Evolutionary conservation across 2,329 filamentous ascomycete genomes (phyloP).

Genomic region (Cladosporium oxysporum): DNA sequence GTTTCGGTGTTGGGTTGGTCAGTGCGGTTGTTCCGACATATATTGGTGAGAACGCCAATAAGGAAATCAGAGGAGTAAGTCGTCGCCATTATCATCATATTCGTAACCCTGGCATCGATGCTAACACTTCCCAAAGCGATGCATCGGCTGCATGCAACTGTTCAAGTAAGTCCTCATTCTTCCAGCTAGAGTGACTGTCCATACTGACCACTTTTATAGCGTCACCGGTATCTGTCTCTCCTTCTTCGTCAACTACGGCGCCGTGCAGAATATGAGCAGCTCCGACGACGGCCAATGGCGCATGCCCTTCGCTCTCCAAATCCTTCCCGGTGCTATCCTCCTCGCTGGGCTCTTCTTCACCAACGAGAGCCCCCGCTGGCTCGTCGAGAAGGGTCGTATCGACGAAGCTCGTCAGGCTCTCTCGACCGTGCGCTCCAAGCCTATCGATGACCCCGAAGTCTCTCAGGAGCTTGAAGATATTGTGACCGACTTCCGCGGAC

Average conservation of each 20-base stretch:
- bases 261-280: slow-evolving; percentile 46
- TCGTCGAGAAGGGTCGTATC: slow-evolving; percentile 54
- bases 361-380: slow-evolving; percentile 56
- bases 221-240: slow-evolving; percentile 51
- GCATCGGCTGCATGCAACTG: slow-evolving; percentile 35
- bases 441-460: slow-evolving; percentile 40
- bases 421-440: slow-evolving; percentile 41
- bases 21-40: slow-evolving; percentile 47
- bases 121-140: slow-evolving; percentile 20
- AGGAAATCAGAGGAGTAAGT: slow-evolving; percentile 33
- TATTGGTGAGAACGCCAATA: slow-evolving; percentile 49
- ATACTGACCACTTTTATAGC: slow-evolving; percentile 1
- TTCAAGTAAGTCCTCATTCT: slow-evolving; percentile 25
- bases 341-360: slow-evolving; percentile 53
- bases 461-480: slow-evolving; percentile 47
- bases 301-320: slow-evolving; percentile 55
- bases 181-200: background rate
- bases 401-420: slow-evolving; percentile 47
- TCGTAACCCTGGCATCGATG: background rate
- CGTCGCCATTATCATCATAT: background rate
- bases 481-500: slow-evolving; percentile 47
- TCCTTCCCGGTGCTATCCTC: slow-evolving; percentile 54
- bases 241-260: slow-evolving; percentile 57
- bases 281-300: slow-evolving; percentile 54
- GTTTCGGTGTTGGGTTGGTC: slow-evolving; percentile 47